Evolutionary conservation across 108 stramenopile genomes (phyloP).

Genomic region (Seminavis robusta): DNA sequence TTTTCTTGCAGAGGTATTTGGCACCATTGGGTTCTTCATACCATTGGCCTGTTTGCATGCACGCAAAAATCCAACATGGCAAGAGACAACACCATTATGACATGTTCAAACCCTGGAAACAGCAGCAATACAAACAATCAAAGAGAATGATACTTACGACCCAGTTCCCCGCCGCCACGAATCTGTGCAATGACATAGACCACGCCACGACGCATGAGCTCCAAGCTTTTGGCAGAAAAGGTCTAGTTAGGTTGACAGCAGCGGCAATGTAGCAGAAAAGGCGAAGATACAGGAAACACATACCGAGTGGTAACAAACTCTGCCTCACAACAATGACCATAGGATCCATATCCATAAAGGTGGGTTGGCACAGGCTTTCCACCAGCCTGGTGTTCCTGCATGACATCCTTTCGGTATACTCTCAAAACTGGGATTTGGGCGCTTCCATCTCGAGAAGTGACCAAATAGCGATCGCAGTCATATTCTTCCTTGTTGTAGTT

Average conservation of each 20-base stretch:
- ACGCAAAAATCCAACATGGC: slow-evolving; percentile 11
- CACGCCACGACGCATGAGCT: slow-evolving; percentile 84
- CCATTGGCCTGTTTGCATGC: slow-evolving; percentile 65
- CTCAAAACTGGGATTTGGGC: slow-evolving; percentile 64
- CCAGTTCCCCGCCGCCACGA: slow-evolving; percentile 96
- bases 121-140: slow-evolving; percentile 82
- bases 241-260: no score
- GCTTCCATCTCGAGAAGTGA: slow-evolving; percentile 63
- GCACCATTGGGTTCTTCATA: slow-evolving; percentile 77
- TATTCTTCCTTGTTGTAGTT: slow-evolving; percentile 66
- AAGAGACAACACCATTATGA: not conserved
- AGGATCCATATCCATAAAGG: slow-evolving; percentile 92
- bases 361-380: slow-evolving; percentile 57
- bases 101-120: no score
- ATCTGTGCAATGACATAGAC: slow-evolving; percentile 91
- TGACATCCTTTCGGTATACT: slow-evolving; percentile 63
- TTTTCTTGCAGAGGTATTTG: slow-evolving; percentile 81
- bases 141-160: slow-evolving; percentile 63
- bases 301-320: slow-evolving; percentile 47
- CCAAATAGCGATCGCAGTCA: slow-evolving; percentile 57
- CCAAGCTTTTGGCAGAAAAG: slow-evolving; percentile 50
- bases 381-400: slow-evolving; percentile 16
- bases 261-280: no score
- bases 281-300: no score
- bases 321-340: slow-evolving; percentile 90